phyloP scores from a whole-genome alignment of 2,329 filamentous ascomycete species.

The Fonsecaea pugnacius region DNA sequence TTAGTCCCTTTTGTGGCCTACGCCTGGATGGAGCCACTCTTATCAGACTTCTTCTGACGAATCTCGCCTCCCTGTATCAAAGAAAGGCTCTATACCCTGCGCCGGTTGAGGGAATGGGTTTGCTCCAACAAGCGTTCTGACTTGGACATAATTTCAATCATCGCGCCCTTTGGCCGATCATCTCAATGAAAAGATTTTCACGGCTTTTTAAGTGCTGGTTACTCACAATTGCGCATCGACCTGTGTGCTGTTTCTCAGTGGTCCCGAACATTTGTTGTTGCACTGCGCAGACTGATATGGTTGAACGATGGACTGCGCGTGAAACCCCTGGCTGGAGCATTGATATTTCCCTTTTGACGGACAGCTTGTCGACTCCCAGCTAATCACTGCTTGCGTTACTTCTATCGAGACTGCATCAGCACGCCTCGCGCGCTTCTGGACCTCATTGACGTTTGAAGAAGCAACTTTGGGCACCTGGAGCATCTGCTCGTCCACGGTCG shows the following conservation, averaged over 20 bases:
- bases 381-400: background rate
- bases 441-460: background rate
- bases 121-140: slow-evolving; percentile 18
- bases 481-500: background rate
- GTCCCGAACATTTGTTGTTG: background rate
- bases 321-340: background rate
- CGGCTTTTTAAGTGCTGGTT: background rate
- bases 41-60: slow-evolving; percentile 14
- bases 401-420: background rate
- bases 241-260: background rate
- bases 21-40: background rate
- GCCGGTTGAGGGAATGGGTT: slow-evolving; percentile 21
- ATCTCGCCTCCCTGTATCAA: slow-evolving; percentile 36
- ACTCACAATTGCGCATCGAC: background rate
- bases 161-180: slow-evolving; percentile 11
- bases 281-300: background rate
- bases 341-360: background rate
- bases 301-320: background rate
- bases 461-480: background rate
- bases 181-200: slow-evolving; percentile 18
- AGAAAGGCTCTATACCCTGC: slow-evolving; percentile 33
- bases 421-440: background rate
- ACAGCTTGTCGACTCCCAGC: background rate
- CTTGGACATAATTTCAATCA: slow-evolving; percentile 31
- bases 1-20: slow-evolving; percentile 8